Evolutionary conservation across 345 rosid species (phyloP).

Genomic region (Gossypium sturtianum): DNA sequence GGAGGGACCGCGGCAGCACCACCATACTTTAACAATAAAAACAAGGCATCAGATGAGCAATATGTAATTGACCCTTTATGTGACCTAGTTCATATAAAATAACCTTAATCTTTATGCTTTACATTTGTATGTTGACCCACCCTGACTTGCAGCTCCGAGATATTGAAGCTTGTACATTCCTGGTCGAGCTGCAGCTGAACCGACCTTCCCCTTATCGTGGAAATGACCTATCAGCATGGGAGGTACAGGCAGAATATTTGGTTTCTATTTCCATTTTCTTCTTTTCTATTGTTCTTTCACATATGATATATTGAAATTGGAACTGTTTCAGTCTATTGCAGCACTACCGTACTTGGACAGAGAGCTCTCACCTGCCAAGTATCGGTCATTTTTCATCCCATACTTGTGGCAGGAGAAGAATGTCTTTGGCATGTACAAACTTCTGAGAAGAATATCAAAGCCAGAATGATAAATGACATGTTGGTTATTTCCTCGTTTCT

Average conservation of each 20-base stretch:
- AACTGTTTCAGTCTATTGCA: conserved; percentile 51
- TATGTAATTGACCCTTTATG: conserved; percentile 39
- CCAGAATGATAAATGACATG: conserved; percentile 14
- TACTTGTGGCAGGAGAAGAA: conserved; percentile 74
- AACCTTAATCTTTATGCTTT: neutral
- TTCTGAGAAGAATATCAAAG: conserved; percentile 43
- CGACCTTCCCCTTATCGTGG: conserved; percentile 71
- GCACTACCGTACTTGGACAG: conserved; percentile 85
- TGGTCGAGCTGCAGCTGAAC: conserved; percentile 79
- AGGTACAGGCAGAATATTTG: conserved; percentile 41
- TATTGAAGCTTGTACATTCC: conserved; percentile 67
- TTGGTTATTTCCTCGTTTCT: neutral
- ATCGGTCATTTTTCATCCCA: conserved; percentile 90
- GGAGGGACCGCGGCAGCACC: conserved; percentile 96
- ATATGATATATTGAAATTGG: neutral
- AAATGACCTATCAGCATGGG: conserved; percentile 82
- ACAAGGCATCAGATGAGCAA: conserved; percentile 82
- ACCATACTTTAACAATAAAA: conserved; percentile 77
- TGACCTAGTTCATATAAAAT: neutral
- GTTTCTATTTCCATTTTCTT: neutral
- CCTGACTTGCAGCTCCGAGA: conserved; percentile 50
- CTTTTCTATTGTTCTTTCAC: neutral
- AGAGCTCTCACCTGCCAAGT: conserved; percentile 76
- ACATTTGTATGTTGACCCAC: neutral
- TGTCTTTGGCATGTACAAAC: conserved; percentile 82